Base-by-base conservation (phyloP, 768 basidiomycete species). In the Russula lepida region DNA sequence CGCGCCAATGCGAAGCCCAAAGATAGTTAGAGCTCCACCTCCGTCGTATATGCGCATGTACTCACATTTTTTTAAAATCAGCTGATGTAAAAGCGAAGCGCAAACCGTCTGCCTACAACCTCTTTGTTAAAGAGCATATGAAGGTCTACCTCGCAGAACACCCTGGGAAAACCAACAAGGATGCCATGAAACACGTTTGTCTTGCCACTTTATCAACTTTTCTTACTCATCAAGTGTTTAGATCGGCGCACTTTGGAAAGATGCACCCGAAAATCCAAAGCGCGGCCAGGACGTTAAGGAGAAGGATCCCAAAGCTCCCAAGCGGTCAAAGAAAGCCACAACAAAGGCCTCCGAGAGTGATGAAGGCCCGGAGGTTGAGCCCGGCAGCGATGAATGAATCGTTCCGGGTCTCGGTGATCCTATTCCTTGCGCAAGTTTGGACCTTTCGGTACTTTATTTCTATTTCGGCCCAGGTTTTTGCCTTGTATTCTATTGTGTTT, bases 221-320 rank as follows among this genome's bases (percentile, higher is more conserved):
- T n/a, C 41, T 30, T 37, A 23, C 27, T 19, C 27, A 51, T 57
- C 28, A 52, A 27, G 28, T 50, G 25, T 33, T 1, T 64, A 86
- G 84, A 82, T 86, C 63, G 83, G 78, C 6, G 73, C 69, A 0
- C 58, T 81, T 58, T 85, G 84, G 84, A 77, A 73, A 48, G 77
- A 83, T 58, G 76, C 84, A 0, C 81, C 81, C 1, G 83, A 84
- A 68, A 86, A 86, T 68, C 84, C 84, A 1, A 85, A 83, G 61
- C 79, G 82, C 27, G 84, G 83, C 21, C 77, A 81, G 60, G 78
- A 77, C 19, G 68, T 75, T 33, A 81, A 79, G 62, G 21, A 77
- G n/a, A 76, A 71, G 50, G 80, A 79, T 48, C 66, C 79, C 25
- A 81, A 79, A 59, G 75, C 68, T 7, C 67, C 75, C 1, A 64